Evolutionary conservation across 192 early-diverging fungal genomes (phyloP).

Genomic region (Tieghemiomyces parasiticus): DNA sequence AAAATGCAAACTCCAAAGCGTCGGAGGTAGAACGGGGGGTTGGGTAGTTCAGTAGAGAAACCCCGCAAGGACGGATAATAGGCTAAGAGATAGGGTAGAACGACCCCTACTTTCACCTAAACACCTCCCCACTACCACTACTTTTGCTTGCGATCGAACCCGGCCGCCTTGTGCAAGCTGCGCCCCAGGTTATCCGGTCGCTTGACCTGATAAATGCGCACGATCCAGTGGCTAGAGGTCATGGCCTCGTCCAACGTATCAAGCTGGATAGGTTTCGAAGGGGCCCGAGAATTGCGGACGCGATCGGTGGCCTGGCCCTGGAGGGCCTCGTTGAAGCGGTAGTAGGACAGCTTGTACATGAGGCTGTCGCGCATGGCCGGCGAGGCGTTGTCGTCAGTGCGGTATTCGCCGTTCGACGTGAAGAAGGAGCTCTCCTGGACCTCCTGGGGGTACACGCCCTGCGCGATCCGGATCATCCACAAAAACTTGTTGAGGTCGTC

Average conservation of each 20-base stretch:
- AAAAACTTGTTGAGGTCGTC: constrained; percentile 99
- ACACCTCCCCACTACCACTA: neutral
- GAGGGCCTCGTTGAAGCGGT: constrained; percentile 84
- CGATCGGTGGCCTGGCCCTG: constrained; percentile 62
- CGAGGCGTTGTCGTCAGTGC: constrained; percentile 79
- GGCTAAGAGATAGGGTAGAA: no score
- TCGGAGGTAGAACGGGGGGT: no score
- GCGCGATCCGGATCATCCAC: constrained; percentile 99
- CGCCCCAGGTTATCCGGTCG: constrained; percentile 86
- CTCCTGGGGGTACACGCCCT: constrained; percentile 94
- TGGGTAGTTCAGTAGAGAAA: no score
- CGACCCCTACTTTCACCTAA: no score
- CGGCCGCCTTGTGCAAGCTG: constrained; percentile 41
- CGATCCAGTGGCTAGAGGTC: constrained; percentile 93
- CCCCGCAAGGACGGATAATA: no score
- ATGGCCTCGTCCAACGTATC: constrained; percentile 85
- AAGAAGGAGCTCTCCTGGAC: constrained; percentile 82
- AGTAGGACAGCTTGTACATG: constrained; percentile 97
- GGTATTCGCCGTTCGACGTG: constrained; percentile 77
- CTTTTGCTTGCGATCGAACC: constrained; percentile 22
- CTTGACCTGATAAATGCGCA: constrained; percentile 98
- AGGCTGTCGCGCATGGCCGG: constrained; percentile 79
- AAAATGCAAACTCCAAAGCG: no score
- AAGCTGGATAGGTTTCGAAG: constrained; percentile 62
- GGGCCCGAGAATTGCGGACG: constrained; percentile 65